Conservation (phyloP, 2,329 filamentous ascomycete species). For the Claviceps arundinis region DNA sequence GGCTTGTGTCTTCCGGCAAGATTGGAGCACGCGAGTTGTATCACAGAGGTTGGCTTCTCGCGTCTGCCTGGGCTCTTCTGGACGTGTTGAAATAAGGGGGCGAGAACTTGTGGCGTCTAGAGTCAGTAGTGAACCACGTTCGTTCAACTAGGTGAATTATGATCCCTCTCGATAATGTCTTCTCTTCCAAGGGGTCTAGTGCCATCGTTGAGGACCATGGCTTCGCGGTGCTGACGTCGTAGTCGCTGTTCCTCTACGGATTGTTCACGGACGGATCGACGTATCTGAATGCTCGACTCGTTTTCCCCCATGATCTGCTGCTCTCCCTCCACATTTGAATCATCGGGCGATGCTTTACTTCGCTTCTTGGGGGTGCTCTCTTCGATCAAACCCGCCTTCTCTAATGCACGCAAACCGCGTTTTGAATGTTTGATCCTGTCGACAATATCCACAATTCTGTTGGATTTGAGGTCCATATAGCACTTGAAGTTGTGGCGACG, state of each 20-base stretch:
- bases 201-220: slow-evolving; percentile 85
- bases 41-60: neutral
- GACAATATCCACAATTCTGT: slow-evolving; percentile 39
- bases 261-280: slow-evolving; percentile 31
- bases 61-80: neutral
- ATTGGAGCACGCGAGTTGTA: neutral
- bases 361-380: slow-evolving; percentile 18
- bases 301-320: slow-evolving; percentile 14
- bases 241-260: slow-evolving; percentile 57
- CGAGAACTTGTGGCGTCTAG: neutral
- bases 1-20: neutral
- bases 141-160: slow-evolving; percentile 24
- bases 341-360: slow-evolving; percentile 18
- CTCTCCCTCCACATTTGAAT: slow-evolving; percentile 19
- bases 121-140: neutral
- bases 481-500: slow-evolving; percentile 38
- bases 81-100: neutral
- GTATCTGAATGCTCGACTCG: slow-evolving; percentile 14
- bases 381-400: slow-evolving; percentile 33
- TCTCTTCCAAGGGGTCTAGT: slow-evolving; percentile 57
- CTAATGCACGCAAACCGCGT: slow-evolving; percentile 38
- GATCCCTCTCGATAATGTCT: slow-evolving; percentile 63
- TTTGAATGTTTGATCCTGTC: slow-evolving; percentile 33
- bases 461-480: slow-evolving; percentile 37
- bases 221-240: slow-evolving; percentile 65